Conservation (phyloP, 768 basidiomycete species). For the Leccinum aurantiacum region DNA sequence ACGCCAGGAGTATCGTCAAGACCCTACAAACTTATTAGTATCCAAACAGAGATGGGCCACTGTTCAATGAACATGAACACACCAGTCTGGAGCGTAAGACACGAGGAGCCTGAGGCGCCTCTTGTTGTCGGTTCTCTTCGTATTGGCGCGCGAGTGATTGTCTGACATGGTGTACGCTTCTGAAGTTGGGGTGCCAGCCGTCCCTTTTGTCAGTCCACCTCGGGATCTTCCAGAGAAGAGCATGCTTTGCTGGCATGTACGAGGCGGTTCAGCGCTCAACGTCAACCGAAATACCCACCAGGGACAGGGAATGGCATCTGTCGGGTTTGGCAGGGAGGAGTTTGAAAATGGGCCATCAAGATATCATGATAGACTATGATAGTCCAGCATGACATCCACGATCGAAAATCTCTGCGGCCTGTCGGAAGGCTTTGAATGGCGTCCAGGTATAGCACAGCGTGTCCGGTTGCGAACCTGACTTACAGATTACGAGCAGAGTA, state of each 20-base stretch:
- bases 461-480: constrained; percentile 1
- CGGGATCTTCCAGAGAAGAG: background rate
- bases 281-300: no score
- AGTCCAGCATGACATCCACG: constrained; percentile 22
- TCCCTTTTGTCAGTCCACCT: background rate
- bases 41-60: constrained; percentile 2
- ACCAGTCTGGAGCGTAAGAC: constrained; percentile 82
- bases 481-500: constrained; percentile 45
- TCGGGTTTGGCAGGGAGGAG: background rate
- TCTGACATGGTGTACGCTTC: constrained; percentile 14
- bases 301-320: no score
- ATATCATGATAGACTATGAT: background rate
- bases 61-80: constrained; percentile 29
- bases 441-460: constrained; percentile 41
- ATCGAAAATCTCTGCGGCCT: constrained; percentile 9
- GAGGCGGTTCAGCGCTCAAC: no score
- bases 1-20: constrained; percentile 68
- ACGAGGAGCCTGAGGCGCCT: constrained; percentile 44
- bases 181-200: background rate
- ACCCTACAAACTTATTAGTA: constrained; percentile 44
- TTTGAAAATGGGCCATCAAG: background rate
- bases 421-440: constrained; percentile 47
- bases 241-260: background rate
- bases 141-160: constrained; percentile 10
- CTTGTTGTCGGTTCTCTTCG: constrained; percentile 24